Percentiles rank a stretch among this genome's conserved stretches.
phyloP scores from a whole-genome alignment of 805 yeast genomes.

The Candida ponderosae region DNA sequence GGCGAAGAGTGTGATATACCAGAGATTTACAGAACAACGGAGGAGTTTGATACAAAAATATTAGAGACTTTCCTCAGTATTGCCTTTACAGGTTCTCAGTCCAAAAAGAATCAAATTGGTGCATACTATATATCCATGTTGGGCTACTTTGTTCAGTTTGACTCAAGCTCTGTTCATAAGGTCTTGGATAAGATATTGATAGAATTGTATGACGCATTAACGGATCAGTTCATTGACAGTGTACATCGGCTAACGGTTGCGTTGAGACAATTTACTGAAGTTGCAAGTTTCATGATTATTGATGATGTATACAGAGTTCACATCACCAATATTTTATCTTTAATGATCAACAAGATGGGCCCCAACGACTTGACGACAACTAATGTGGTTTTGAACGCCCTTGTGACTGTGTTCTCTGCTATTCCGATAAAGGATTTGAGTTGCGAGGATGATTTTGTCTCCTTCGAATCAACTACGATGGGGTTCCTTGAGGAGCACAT shows the following conservation, averaged over 20 bases:
- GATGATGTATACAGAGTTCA: constrained; percentile 68
- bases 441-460: constrained; percentile 27
- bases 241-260: constrained; percentile 77
- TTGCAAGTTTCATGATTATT: constrained; percentile 59
- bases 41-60: constrained; percentile 24
- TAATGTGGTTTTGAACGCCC: constrained; percentile 53
- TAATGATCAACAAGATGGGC: constrained; percentile 77
- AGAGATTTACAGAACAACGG: constrained; percentile 20
- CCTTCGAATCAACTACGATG: constrained; percentile 30
- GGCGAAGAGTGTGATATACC: constrained; percentile 24
- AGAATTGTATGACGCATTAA: constrained; percentile 72
- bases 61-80: constrained; percentile 39
- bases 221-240: constrained; percentile 55
- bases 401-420: constrained; percentile 63
- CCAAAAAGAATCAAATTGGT: constrained; percentile 52
- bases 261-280: constrained; percentile 53
- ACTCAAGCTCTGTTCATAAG: constrained; percentile 40
- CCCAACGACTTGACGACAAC: constrained; percentile 79
- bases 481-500: constrained; percentile 65
- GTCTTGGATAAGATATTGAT: constrained; percentile 48
- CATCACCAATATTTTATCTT: constrained; percentile 60
- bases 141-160: constrained; percentile 46
- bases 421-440: constrained; percentile 63
- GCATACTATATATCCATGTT: constrained; percentile 53
- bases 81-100: constrained; percentile 66